Evolutionary conservation across 768 basidiomycete species (phyloP), one percentile per base, ranked within the genome.

Genomic region (Agrocybe praecox): DNA sequence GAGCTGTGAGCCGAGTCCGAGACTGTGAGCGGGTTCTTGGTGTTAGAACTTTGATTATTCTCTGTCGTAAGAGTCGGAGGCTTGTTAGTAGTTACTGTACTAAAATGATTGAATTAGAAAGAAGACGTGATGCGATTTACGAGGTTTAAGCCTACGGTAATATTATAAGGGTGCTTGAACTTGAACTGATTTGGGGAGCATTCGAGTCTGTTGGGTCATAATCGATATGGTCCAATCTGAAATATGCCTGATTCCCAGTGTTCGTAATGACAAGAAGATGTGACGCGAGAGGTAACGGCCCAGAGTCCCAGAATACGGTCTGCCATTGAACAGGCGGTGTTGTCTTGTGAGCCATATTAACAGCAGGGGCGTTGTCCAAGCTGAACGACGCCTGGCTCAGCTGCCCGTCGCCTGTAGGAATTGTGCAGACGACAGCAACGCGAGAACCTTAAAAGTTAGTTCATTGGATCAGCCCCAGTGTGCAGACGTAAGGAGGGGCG

Each of bases 261-360:
- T 62, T 57, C n/a, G 58, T 62, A 19, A 62, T 57, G 22, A 53
- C 54, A 5, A 62, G 21, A 17, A 60, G 58, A 43, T 62, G 62
- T 2, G 58, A 57, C 1, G 52, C 62, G 36, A 57, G 55, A 5
- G 58, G 44, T 2, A 62, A 42, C 14, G 62, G 58, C n/a, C 53
- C 58, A 23, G 62, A 59, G 40, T 62, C 57, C 49, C 52, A 62
- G 49, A 62, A 60, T 23, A 48, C 52, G 11, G 46, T 46, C 21
- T 62, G 55, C 52, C 53, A 62, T 42, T 62, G 62, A 10, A 62
- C 62, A 9, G 62, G 58, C 2, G 53, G 55, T 6, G 58, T 62
- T 1, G 58, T 57, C 7, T 12, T 40, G 29, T 52, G 55, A 7
- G 62, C 22, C 21, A 52, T 19, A 1, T 22, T 11, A 4, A 62